Base-by-base conservation (phyloP, 345 rosid species). In the Salix caprea region DNA sequence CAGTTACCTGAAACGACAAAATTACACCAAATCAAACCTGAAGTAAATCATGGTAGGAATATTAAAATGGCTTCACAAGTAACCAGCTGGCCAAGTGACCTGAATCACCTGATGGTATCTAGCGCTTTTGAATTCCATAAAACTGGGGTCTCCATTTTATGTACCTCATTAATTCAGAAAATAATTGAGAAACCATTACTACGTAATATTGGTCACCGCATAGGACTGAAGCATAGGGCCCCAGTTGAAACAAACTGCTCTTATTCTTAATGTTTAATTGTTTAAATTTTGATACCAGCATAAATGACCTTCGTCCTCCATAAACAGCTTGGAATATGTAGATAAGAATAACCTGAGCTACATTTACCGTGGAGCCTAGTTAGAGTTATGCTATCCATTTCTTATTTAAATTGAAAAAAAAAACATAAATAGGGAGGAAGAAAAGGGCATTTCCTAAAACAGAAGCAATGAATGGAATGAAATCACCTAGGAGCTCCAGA, bases 1-100 rank as follows among this genome's bases (percentile, higher is more conserved):
- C 99, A 1, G 97, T 93, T 60, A 92, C 71, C 99, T 96, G 93
- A 74, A 83, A 81, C 52, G 42, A 54, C 14, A n/a, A 65, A 60
- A 76, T 70, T 48, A 69, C 48, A 58, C 71, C 61, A 85, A 68
- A 70, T 69, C 37, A 36, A 67, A 39, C 32, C 44, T 54, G 11
- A 28, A 58, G 44, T 54, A 66, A 70, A 28, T 21, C 24, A 58
- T 6, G 44, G 54, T 42, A 40, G 15, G 46, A 36, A 8, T 37
- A 37, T 67, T 37, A 37, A 18, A 67, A 30, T 65, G 28, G 28
- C 16, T 58, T 58, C 64, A 23, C 13, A 58, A 58, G 62, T 58
- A 58, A 4, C 28, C 10, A 58, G 62, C 62, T 58, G 4, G 14
- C 13, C 64, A n/a, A 58, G 64, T 58, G 64, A 23, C 64, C 64